Evolutionary conservation across 1,139 yeast species (phyloP), one percentile per base, ranked within the genome.

Genomic region (Petasospora fabianii): DNA sequence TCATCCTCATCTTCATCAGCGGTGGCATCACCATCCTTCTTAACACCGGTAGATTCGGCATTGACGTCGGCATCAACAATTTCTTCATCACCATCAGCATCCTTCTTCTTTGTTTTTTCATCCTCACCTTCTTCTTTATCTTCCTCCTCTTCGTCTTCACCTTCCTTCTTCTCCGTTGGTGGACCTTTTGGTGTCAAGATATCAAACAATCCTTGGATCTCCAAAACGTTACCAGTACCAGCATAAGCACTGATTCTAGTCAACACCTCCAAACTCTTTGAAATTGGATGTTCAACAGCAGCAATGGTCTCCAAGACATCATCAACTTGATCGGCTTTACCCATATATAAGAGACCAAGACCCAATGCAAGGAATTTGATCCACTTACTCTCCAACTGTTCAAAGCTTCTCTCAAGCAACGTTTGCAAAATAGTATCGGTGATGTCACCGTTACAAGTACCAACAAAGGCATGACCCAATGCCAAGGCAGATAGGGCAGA

Each of bases 151-250:
- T 71, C 75, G 2, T 66, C 71, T 12, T 64, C 71, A 7, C 65
- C 70, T 5, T 68, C 69, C 16, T 66, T 72, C 15, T 66, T 64
- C 31, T 66, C 68, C 2, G 65, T 65, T 30, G 65, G 65, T 33
- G 66, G 65, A 27, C 70, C 73, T 43, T 71, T 73, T 32, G 83
- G 78, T 4, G 95, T 83, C 56, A 96, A 79, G 74, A 88, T 86
- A 56, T 87, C 95, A 54, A 92, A 75, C 56, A 94, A 72, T 27
- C 87, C 79, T 68, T 94, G 99, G 48, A 94, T 85, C 66, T 90
- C 95, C 50, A 94, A 75, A 30, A 94, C 99, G 60, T 94, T 94
- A 54, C 98, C 99, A 32, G 97, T 87, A 49, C 98, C 99, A 14
- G 97, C 95, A 65, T 84, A 90, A 7, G 97, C 95, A 68, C 97